Conservation (phyloP, 768 basidiomycete genomes). For the Sporobolomyces pararoseus region DNA sequence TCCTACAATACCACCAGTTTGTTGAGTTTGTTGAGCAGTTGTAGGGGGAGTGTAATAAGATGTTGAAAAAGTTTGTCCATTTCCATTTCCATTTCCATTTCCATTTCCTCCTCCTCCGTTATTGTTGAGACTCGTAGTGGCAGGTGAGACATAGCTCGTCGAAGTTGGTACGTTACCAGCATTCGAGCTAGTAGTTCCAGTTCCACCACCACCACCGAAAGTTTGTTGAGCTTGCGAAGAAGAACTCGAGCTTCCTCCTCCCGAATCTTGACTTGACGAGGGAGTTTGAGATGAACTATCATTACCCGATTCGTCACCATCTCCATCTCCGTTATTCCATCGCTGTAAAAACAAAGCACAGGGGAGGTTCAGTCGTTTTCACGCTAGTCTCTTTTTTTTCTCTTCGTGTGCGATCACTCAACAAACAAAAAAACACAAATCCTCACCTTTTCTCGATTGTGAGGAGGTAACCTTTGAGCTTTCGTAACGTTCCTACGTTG, state of each 20-base stretch:
- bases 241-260: neutral
- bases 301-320: too few relatives aligned
- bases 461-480: neutral
- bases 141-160: neutral
- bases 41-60: constrained; percentile 1
- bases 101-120: too few relatives aligned
- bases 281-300: too few relatives aligned
- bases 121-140: neutral
- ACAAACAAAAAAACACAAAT: neutral
- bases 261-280: neutral
- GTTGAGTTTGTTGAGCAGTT: neutral
- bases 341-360: neutral
- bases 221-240: neutral
- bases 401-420: too few relatives aligned
- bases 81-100: neutral
- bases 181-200: neutral
- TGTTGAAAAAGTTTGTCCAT: neutral
- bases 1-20: neutral
- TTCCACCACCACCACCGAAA: too few relatives aligned
- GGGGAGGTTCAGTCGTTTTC: neutral
- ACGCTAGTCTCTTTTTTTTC: too few relatives aligned
- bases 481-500: neutral
- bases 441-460: neutral
- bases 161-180: neutral
- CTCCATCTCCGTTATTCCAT: neutral